These are phyloP conservation scores for Fusarium beomiforme DNA, from an alignment of 2,329 filamentous ascomycete genomes.

Conservation along the genomic window DNA sequence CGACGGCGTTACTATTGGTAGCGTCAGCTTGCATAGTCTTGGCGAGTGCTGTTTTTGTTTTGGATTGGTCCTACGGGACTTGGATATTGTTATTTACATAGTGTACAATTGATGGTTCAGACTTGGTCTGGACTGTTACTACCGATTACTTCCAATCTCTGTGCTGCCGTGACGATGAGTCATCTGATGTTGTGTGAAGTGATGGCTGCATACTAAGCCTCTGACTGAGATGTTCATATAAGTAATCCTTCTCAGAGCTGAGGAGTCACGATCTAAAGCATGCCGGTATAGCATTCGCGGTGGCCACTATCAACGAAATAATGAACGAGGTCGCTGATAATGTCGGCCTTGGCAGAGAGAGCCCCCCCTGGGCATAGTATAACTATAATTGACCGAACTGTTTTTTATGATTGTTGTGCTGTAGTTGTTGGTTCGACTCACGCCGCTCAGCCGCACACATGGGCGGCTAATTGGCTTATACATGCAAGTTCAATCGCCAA, in stretches of 20 bases:
- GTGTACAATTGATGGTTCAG: constrained; percentile 3
- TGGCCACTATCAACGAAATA: too few species aligned
- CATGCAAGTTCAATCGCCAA: background rate
- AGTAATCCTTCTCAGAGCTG: too few species aligned
- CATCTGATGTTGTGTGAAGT: background rate
- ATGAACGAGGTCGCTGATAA: too few species aligned
- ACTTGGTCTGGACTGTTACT: background rate
- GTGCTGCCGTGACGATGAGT: background rate
- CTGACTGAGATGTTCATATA: background rate
- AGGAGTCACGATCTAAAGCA: too few species aligned
- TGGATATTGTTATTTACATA: constrained; percentile 5
- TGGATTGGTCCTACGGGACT: constrained; percentile 1
- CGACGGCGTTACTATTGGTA: background rate
- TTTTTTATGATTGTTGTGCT: background rate
- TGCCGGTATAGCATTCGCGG: too few species aligned
- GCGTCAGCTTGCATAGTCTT: constrained; percentile 37
- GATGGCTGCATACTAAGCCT: background rate
- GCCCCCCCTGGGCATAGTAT: fast-evolving
- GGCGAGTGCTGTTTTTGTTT: constrained; percentile 24
- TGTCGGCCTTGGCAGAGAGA: too few species aligned
- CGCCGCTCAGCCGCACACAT: too few species aligned
- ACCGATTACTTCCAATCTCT: background rate
- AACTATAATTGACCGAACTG: too few species aligned
- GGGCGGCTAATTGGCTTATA: background rate
- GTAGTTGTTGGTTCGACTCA: background rate